Evolutionary conservation across 1,284 basidiomycete species (phyloP).

Genomic region (Golubevia sp.): DNA sequence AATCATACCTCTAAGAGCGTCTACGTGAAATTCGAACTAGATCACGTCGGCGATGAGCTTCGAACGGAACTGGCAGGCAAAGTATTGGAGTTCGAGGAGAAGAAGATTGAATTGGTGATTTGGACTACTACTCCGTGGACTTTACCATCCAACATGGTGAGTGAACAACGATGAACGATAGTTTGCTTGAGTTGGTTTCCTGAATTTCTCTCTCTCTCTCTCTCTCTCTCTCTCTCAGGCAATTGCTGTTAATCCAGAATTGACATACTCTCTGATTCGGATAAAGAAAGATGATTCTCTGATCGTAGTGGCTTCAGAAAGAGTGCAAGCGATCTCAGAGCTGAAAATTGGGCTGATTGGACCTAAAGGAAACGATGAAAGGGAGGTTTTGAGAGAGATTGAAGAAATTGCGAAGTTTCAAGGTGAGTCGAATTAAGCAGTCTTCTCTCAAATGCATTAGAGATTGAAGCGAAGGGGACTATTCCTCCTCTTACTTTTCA

Average conservation of each 20-base stretch:
- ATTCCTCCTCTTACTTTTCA: background rate
- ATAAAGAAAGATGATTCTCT: constrained; percentile 57
- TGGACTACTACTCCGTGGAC: constrained; percentile 99
- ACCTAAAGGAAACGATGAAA: no score
- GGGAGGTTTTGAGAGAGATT: constrained; percentile 61
- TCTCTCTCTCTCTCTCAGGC: constrained; percentile 67
- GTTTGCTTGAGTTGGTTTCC: no score
- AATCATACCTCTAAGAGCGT: constrained; percentile 85
- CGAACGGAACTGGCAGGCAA: constrained; percentile 2
- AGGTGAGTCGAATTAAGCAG: constrained; percentile 62
- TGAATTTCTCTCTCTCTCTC: background rate
- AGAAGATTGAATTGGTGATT: constrained; percentile 72
- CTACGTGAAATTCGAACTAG: constrained; percentile 73
- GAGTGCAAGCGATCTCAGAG: constrained; percentile 63
- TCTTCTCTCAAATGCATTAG: background rate
- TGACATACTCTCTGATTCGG: constrained; percentile 74
- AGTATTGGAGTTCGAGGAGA: constrained; percentile 41
- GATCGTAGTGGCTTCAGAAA: constrained; percentile 74
- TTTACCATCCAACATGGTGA: constrained; percentile 89
- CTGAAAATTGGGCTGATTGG: constrained; percentile 11
- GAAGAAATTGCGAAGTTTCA: constrained; percentile 66
- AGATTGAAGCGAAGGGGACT: background rate
- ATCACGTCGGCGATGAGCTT: constrained; percentile 16
- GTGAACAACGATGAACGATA: no score
- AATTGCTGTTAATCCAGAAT: constrained; percentile 77